A percentile compares a stretch with the other conserved stretches of the same genome.
These are phyloP conservation scores for Houttuynia cordata DNA, from an alignment of 164 flowering plant genomes.

Conservation along the genomic window DNA sequence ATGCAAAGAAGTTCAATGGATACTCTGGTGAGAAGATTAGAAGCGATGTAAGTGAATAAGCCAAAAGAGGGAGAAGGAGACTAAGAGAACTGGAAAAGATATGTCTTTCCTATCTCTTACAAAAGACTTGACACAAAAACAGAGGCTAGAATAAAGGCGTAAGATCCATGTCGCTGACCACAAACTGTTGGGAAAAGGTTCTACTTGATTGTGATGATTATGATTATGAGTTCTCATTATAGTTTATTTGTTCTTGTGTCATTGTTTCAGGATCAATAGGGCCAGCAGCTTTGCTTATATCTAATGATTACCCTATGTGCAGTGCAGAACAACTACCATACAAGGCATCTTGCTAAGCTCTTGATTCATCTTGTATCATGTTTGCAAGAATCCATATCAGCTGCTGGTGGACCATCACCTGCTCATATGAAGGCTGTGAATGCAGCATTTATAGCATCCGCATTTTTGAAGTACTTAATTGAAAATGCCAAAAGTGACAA, in stretches of 20 bases:
- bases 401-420: conserved; percentile 29
- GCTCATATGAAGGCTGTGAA: conserved; percentile 54
- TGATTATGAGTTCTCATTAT: no score
- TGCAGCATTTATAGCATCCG: conserved; percentile 66
- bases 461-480: conserved; percentile 70
- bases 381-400: conserved; percentile 62
- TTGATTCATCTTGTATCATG: conserved; percentile 72
- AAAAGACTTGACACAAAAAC: no score
- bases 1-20: no score
- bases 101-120: no score
- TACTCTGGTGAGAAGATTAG: no score
- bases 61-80: no score
- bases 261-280: background rate
- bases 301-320: conserved; percentile 19
- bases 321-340: conserved; percentile 60
- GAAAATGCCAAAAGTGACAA: conserved; percentile 61
- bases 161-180: no score
- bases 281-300: background rate
- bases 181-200: no score
- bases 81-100: no score
- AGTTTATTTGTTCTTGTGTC: background rate
- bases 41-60: no score
- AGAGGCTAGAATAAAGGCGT: no score
- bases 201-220: no score
- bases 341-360: conserved; percentile 88